Evolutionary conservation across 169 alveolate species (phyloP).

Genomic region (Cryptosporidium canis): DNA sequence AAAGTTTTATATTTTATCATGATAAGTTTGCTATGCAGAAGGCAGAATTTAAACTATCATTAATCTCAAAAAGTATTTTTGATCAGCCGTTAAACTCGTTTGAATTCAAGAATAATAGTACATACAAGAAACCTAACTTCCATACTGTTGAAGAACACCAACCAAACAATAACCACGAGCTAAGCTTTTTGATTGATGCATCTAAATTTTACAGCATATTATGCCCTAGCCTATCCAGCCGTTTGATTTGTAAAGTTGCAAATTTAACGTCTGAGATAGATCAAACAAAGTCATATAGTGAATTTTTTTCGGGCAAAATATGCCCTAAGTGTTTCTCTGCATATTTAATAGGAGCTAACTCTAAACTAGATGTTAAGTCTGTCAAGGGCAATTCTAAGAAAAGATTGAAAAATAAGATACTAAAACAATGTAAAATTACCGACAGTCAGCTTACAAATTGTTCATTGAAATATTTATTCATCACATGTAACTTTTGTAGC

Average conservation of each 20-base stretch:
- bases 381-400: neutral
- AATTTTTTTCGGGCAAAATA: constrained; percentile 37
- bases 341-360: constrained; percentile 12
- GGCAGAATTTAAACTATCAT: constrained; percentile 15
- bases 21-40: neutral
- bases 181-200: constrained; percentile 20
- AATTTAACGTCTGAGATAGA: constrained; percentile 27
- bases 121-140: neutral
- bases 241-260: constrained; percentile 14
- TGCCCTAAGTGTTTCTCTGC: constrained; percentile 49
- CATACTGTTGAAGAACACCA: neutral
- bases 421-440: neutral
- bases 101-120: neutral
- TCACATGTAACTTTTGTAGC: constrained; percentile 11
- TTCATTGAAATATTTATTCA: constrained; percentile 1
- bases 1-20: neutral
- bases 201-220: neutral
- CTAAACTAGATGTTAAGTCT: constrained; percentile 2
- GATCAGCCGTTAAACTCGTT: constrained; percentile 3
- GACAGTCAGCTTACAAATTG: neutral
- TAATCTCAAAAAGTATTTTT: constrained; percentile 4
- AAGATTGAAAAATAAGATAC: neutral
- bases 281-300: constrained; percentile 17
- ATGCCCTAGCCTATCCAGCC: constrained; percentile 41
- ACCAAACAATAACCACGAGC: neutral